phyloP scores from a whole-genome alignment of 345 rosid species.

The Salix exigua region DNA sequence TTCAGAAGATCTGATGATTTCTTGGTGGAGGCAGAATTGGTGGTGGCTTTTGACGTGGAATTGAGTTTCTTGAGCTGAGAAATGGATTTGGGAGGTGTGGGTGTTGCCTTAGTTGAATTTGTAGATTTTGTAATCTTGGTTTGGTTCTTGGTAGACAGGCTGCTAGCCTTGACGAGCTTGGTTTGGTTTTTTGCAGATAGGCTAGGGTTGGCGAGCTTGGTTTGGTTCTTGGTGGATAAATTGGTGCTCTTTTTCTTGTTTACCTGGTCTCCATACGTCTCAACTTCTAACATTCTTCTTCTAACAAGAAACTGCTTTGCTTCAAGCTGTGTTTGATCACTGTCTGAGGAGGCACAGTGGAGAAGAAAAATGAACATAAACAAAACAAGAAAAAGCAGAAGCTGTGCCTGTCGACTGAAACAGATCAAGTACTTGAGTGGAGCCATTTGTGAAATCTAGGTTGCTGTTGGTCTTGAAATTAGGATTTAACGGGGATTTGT shows the following conservation, averaged over 20 bases:
- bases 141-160: slow-evolving; percentile 42
- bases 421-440: slow-evolving; percentile 33
- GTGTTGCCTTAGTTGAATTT: slow-evolving; percentile 37
- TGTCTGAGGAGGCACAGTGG: slow-evolving; percentile 32
- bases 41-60: slow-evolving; percentile 41
- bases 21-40: slow-evolving; percentile 22
- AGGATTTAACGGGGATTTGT: slow-evolving; percentile 18
- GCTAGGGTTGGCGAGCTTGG: slow-evolving; percentile 34
- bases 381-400: slow-evolving; percentile 35
- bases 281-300: slow-evolving; percentile 39
- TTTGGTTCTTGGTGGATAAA: slow-evolving; percentile 42
- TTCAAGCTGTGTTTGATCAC: slow-evolving; percentile 17
- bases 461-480: slow-evolving; percentile 11
- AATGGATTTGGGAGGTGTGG: slow-evolving; percentile 18
- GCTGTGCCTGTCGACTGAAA: slow-evolving; percentile 35
- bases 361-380: slow-evolving; percentile 33
- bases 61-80: slow-evolving; percentile 27
- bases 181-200: slow-evolving; percentile 45
- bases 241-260: slow-evolving; percentile 43
- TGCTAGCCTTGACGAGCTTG: slow-evolving; percentile 28
- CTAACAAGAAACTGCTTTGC: slow-evolving; percentile 27
- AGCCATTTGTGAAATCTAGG: slow-evolving; percentile 34
- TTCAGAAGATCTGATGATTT: slow-evolving; percentile 58
- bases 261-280: slow-evolving; percentile 21
- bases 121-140: slow-evolving; percentile 47